These are phyloP conservation scores for Nadsonia fulvescens DNA, from an alignment of 805 yeast genomes.

Conservation along the genomic window DNA sequence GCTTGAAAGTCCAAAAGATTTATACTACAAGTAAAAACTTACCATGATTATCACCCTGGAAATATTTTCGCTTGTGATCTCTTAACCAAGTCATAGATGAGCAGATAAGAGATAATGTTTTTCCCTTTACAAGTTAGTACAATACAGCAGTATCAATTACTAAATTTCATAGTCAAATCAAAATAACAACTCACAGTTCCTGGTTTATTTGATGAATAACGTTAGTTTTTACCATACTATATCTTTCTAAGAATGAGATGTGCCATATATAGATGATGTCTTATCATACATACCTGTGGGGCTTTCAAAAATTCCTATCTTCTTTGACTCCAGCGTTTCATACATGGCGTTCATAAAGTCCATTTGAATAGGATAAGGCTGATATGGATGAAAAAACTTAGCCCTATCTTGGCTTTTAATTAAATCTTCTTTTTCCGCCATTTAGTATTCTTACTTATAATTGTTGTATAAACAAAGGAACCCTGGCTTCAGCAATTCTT, in stretches of 20 bases:
- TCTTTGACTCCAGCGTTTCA: conserved; percentile 34
- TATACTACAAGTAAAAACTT: conserved; percentile 5
- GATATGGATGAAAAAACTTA: conserved; percentile 52
- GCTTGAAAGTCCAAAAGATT: no score
- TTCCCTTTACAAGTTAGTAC: conserved; percentile 41
- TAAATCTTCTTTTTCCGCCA: no score
- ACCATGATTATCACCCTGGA: conserved; percentile 7
- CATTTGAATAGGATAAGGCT: conserved; percentile 63
- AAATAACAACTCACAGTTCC: conserved; percentile 11
- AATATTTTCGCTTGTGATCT: conserved; percentile 23
- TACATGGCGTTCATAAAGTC: conserved; percentile 65
- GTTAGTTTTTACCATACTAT: no score
- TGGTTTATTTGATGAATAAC: no score
- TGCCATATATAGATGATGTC: no score
- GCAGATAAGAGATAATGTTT: conserved; percentile 74
- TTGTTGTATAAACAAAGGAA: no score
- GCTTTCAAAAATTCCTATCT: conserved; percentile 71
- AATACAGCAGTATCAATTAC: no score
- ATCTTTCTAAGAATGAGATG: no score
- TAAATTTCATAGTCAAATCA: no score
- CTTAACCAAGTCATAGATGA: conserved; percentile 72
- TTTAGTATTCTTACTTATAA: no score
- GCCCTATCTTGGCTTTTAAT: no score
- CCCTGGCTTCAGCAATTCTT: no score
- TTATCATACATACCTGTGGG: conserved; percentile 86